Percentiles rank a stretch among this genome's conserved stretches.
phyloP scores from a whole-genome alignment of 768 basidiomycete genomes.

The Stropharia rugosoannulata region DNA sequence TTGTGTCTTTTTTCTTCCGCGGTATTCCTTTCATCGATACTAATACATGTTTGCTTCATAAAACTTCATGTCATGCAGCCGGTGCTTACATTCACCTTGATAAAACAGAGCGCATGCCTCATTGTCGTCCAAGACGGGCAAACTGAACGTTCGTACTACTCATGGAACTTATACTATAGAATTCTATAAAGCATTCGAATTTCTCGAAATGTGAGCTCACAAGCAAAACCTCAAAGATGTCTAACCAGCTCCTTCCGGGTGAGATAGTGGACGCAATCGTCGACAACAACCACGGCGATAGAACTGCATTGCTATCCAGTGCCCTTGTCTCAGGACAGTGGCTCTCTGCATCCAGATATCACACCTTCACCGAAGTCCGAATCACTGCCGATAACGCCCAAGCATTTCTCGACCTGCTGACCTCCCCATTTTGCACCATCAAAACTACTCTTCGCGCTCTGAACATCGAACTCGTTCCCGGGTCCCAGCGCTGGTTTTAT shows the following conservation, averaged over 20 bases:
- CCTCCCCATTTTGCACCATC: constrained; percentile 17
- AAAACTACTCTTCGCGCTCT: constrained; percentile 7
- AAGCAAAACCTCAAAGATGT: neutral
- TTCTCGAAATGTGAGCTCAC: neutral
- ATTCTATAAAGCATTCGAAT: neutral
- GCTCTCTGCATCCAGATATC: constrained; percentile 19
- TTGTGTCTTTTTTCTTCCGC: constrained; percentile 15
- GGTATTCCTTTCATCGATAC: constrained; percentile 16
- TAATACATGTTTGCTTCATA: constrained; percentile 10
- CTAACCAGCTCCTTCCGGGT: constrained; percentile 16
- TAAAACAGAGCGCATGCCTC: constrained; percentile 16
- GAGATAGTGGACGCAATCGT: constrained; percentile 28
- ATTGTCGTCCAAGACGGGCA: constrained; percentile 1
- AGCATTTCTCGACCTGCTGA: constrained; percentile 13
- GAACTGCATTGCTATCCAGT: constrained; percentile 19
- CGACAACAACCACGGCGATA: constrained; percentile 23
- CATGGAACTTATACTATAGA: neutral
- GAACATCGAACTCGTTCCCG: constrained; percentile 13
- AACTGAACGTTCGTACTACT: neutral
- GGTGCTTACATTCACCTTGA: constrained; percentile 15
- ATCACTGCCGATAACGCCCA: constrained; percentile 17
- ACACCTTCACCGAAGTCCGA: constrained; percentile 19
- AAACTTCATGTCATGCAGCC: constrained; percentile 4
- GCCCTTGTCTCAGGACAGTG: constrained; percentile 26
- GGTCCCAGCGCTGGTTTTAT: constrained; percentile 20